Evolutionary conservation across 2,329 filamentous ascomycete species (phyloP).

Genomic region (Phaeosphaeriaceae sp.): DNA sequence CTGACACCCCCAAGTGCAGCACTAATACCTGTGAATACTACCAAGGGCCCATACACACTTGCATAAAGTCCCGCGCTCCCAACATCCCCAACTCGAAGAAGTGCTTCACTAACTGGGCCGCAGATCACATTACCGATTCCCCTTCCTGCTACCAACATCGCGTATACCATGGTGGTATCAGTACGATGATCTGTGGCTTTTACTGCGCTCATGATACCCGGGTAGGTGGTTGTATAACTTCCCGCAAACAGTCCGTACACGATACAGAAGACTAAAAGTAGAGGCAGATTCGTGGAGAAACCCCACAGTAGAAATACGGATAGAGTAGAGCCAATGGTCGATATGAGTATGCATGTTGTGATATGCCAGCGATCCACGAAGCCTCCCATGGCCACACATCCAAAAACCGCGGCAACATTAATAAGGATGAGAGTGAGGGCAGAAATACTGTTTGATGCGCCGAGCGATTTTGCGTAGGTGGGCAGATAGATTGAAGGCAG

Average conservation of each 20-base stretch:
- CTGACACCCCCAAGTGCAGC: slow-evolving; percentile 41
- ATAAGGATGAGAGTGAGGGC: slow-evolving; percentile 43
- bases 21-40: slow-evolving; percentile 52
- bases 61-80: slow-evolving; percentile 45
- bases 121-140: slow-evolving; percentile 59
- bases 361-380: slow-evolving; percentile 52
- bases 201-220: slow-evolving; percentile 29
- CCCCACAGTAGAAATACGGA: slow-evolving; percentile 57
- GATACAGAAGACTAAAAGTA: slow-evolving; percentile 40
- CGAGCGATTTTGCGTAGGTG: slow-evolving; percentile 43
- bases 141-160: slow-evolving; percentile 54
- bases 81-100: slow-evolving; percentile 37
- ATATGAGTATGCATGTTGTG: slow-evolving; percentile 50
- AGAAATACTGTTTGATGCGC: slow-evolving; percentile 27
- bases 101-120: slow-evolving; percentile 58
- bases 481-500: slow-evolving; percentile 49
- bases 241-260: slow-evolving; percentile 47
- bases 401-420: slow-evolving; percentile 43
- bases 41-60: slow-evolving; percentile 50
- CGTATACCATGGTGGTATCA: slow-evolving; percentile 55
- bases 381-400: slow-evolving; percentile 42
- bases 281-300: slow-evolving; percentile 43
- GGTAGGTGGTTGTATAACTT: slow-evolving; percentile 33
- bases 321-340: slow-evolving; percentile 47
- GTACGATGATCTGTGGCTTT: slow-evolving; percentile 19